Evolutionary conservation across 2,329 filamentous ascomycete genomes (phyloP).

Genomic region (Raffaelea deltoideospora): DNA sequence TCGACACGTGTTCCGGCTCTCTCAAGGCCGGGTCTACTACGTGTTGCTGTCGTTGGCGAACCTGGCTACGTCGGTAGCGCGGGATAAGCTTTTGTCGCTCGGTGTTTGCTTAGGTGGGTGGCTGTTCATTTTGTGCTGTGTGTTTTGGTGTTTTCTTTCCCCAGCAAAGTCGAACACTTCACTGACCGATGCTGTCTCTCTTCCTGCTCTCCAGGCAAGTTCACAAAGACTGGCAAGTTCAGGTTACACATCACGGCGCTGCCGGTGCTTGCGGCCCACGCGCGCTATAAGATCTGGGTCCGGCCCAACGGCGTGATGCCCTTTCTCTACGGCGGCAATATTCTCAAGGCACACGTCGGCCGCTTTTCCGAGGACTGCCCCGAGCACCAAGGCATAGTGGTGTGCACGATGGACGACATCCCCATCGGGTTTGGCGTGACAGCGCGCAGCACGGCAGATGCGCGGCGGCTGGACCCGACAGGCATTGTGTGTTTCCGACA

Average conservation of each 20-base stretch:
- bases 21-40: conserved; percentile 72
- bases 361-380: conserved; percentile 84
- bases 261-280: conserved; percentile 77
- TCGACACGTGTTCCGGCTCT: conserved; percentile 73
- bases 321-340: conserved; percentile 85
- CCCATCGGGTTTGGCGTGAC: conserved; percentile 90
- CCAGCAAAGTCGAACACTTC: too few relatives aligned
- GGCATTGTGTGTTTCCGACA: conserved; percentile 82
- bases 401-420: conserved; percentile 84
- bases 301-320: conserved; percentile 96
- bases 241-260: conserved; percentile 80
- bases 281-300: conserved; percentile 93
- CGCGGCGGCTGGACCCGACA: conserved; percentile 74
- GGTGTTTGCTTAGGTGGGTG: conserved; percentile 61
- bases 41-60: conserved; percentile 82
- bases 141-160: background rate
- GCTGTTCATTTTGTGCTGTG: background rate
- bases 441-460: conserved; percentile 72
- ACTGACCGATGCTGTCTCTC: too few relatives aligned
- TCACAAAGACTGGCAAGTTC: conserved; percentile 95
- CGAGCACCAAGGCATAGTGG: conserved; percentile 81
- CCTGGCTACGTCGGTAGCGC: conserved; percentile 70
- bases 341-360: conserved; percentile 57
- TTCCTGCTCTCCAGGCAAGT: conserved; percentile 47
- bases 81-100: conserved; percentile 70